Percentiles rank a stretch among this genome's conserved stretches.
Conservation (phyloP, 345 rosid species). For the Citrus trifoliata region DNA sequence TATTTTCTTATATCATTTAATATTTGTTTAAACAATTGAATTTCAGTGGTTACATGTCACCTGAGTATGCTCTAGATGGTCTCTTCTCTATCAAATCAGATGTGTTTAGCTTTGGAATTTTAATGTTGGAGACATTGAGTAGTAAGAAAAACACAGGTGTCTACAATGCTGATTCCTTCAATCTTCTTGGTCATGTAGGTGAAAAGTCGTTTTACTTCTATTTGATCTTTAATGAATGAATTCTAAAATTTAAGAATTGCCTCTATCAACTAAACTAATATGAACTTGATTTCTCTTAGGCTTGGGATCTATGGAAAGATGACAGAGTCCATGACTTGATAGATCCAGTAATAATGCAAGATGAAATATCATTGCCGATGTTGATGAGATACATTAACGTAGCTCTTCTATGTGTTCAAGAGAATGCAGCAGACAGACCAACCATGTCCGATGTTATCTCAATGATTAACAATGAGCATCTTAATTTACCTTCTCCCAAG, state of each 20-base stretch:
- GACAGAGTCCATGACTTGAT: neutral
- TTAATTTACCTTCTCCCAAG: neutral
- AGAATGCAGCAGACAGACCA: neutral
- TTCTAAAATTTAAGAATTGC: neutral
- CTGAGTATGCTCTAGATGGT: slow-evolving; percentile 18
- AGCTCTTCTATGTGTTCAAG: neutral
- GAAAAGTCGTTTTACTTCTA: neutral
- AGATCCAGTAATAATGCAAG: neutral
- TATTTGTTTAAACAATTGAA: neutral
- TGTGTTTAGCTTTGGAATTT: slow-evolving; percentile 8
- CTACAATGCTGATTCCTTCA: slow-evolving; percentile 22
- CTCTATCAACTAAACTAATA: neutral
- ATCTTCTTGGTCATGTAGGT: slow-evolving; percentile 29
- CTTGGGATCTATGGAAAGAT: neutral
- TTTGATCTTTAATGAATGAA: neutral
- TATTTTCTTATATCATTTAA: too few relatives aligned
- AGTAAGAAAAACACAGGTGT: slow-evolving; percentile 48
- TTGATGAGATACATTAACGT: neutral
- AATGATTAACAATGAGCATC: neutral
- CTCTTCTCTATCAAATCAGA: slow-evolving; percentile 10
- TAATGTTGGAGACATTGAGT: slow-evolving; percentile 39
- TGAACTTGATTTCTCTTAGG: neutral
- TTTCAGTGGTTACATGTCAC: slow-evolving; percentile 44
- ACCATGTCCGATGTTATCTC: neutral
- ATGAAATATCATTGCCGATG: neutral